Evolutionary conservation across 805 yeast species (phyloP).

Genomic region (Metschnikowia lunata): DNA sequence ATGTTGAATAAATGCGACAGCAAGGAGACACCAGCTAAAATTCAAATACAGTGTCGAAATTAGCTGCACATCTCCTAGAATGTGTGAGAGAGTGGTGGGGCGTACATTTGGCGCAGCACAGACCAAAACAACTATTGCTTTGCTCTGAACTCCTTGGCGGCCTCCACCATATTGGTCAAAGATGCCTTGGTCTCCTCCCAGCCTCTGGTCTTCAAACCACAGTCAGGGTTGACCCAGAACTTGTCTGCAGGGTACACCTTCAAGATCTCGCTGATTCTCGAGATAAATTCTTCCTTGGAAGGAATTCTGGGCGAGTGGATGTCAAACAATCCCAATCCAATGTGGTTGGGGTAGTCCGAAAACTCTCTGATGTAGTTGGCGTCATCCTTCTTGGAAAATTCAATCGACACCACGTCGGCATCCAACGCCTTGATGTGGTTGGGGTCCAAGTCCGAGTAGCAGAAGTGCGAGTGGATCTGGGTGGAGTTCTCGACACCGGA

Average conservation of each 20-base stretch:
- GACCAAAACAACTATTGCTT: constrained; percentile 26
- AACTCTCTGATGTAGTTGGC: constrained; percentile 97
- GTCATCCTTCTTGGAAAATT: constrained; percentile 99
- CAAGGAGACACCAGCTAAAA: not conserved
- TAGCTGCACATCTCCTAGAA: too few species aligned
- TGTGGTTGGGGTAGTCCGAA: constrained; percentile 98
- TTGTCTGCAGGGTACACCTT: constrained; percentile 96
- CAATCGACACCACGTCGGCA: constrained; percentile 98
- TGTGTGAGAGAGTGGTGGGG: constrained; percentile 20
- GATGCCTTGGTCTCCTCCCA: constrained; percentile 97
- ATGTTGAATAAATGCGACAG: constrained; percentile 48
- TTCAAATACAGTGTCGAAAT: too few species aligned
- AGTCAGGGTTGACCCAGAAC: constrained; percentile 99
- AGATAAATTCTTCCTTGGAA: constrained; percentile 91
- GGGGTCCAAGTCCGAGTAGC: constrained; percentile 99
- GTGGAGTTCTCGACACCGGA: constrained; percentile 94
- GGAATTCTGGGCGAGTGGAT: constrained; percentile 99
- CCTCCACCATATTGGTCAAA: constrained; percentile 97
- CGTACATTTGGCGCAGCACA: not conserved
- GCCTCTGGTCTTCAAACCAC: constrained; percentile 99
- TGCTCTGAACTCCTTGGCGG: constrained; percentile 85
- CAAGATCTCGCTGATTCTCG: constrained; percentile 89
- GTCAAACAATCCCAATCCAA: constrained; percentile 98
- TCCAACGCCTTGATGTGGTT: constrained; percentile 99
- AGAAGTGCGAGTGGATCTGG: constrained; percentile 99